Percentiles rank a stretch among this genome's conserved stretches.
Conservation (phyloP, 805 yeast species). For the Zygosaccharomyces pseudorouxii region DNA sequence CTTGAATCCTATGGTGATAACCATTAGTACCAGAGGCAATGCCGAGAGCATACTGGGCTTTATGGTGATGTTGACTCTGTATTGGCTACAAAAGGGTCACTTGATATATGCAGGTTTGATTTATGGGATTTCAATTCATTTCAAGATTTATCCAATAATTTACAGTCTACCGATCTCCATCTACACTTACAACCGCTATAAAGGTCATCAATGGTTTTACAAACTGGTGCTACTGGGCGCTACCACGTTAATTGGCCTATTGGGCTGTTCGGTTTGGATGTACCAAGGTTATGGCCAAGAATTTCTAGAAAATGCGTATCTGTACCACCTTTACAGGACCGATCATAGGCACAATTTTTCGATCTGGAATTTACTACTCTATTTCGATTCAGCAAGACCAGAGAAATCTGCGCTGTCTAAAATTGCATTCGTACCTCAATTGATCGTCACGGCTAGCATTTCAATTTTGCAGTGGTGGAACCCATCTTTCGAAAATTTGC, state of each 20-base stretch:
- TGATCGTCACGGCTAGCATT: slow-evolving; percentile 38
- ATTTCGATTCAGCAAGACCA: slow-evolving; percentile 47
- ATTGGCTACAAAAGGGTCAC: slow-evolving; percentile 37
- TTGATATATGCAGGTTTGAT: slow-evolving; percentile 42
- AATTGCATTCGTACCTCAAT: slow-evolving; percentile 81
- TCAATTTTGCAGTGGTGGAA: slow-evolving; percentile 21
- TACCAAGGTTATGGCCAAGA: slow-evolving; percentile 66
- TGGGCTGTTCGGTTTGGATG: slow-evolving; percentile 52
- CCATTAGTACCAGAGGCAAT: slow-evolving; percentile 89
- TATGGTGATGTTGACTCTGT: slow-evolving; percentile 57
- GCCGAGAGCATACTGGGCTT: slow-evolving; percentile 87
- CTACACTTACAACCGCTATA: slow-evolving; percentile 19
- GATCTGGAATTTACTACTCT: slow-evolving; percentile 70
- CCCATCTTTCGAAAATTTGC: slow-evolving; percentile 37
- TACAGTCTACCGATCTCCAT: slow-evolving; percentile 68
- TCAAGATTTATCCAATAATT: slow-evolving; percentile 88
- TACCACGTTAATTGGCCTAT: slow-evolving; percentile 42
- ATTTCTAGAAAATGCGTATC: slow-evolving; percentile 69
- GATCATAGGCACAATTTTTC: slow-evolving; percentile 97
- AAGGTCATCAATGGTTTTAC: slow-evolving; percentile 9
- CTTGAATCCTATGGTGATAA: slow-evolving; percentile 89
- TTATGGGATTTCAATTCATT: slow-evolving; percentile 78
- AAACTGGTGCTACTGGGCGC: slow-evolving; percentile 41
- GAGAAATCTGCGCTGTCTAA: slow-evolving; percentile 25
- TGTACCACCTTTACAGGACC: slow-evolving; percentile 75